Evolutionary conservation across 225 moss, liverwort and hornwort species (phyloP).

Genomic region (Sphagnum tenellum): DNA sequence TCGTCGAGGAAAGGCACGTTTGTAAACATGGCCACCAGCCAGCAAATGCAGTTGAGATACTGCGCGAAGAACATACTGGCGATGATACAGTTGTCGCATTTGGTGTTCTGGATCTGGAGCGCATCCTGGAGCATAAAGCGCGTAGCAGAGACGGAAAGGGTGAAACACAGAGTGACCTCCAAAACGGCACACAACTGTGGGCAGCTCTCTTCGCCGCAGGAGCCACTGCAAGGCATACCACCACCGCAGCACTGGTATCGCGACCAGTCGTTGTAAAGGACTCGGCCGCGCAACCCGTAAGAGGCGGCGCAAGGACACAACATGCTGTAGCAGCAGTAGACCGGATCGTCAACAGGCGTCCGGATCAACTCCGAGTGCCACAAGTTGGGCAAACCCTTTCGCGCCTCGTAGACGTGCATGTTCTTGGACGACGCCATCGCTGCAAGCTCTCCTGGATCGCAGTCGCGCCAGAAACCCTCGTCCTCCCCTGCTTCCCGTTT

Average conservation of each 20-base stretch:
- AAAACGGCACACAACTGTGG: constrained; percentile 63
- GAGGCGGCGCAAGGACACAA: constrained; percentile 68
- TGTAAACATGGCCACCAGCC: constrained; percentile 41
- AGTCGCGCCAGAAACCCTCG: no score
- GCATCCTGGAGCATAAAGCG: constrained; percentile 83
- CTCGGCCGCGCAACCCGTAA: constrained; percentile 69
- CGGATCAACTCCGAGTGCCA: constrained; percentile 57
- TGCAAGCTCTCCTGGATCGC: no score
- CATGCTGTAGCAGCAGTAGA: constrained; percentile 54
- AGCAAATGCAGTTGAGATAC: constrained; percentile 85
- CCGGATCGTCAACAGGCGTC: constrained; percentile 44
- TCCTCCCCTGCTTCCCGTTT: no score
- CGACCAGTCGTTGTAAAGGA: constrained; percentile 86
- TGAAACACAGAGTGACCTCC: constrained; percentile 71
- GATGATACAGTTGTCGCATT: constrained; percentile 93
- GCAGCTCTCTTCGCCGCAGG: constrained; percentile 59
- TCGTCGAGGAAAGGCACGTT: constrained; percentile 46
- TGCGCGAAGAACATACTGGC: constrained; percentile 65
- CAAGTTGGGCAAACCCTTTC: constrained; percentile 52
- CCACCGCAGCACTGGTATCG: constrained; percentile 83
- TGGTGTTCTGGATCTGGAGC: constrained; percentile 74
- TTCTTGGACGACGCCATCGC: constrained; percentile 72
- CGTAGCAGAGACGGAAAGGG: constrained; percentile 59
- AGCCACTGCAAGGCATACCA: constrained; percentile 79
- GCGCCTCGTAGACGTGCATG: constrained; percentile 28